These are phyloP conservation scores for Knoxdaviesia capensis DNA, from an alignment of 2,329 filamentous ascomycete genomes.

Conservation along the genomic window DNA sequence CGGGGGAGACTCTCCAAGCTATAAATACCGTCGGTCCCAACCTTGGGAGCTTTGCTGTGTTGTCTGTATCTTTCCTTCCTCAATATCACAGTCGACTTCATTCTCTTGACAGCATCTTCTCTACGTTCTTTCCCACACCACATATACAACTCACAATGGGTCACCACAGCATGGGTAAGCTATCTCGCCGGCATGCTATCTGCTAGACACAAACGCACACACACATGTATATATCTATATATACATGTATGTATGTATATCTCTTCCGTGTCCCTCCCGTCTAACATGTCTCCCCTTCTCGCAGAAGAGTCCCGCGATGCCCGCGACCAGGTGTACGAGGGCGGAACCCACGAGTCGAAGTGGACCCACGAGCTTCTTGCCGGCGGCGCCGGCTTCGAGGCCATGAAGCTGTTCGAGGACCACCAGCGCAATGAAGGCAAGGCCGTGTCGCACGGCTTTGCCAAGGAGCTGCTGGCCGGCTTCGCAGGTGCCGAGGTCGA, in stretches of 20 bases:
- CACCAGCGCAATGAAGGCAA: slow-evolving; percentile 46
- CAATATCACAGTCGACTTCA: too few species aligned
- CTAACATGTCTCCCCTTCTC: too few species aligned
- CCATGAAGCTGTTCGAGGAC: slow-evolving; percentile 65
- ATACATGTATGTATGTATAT: background rate
- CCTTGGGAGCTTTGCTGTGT: too few species aligned
- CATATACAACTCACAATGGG: too few species aligned
- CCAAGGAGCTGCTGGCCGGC: slow-evolving; percentile 58
- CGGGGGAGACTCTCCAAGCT: too few species aligned
- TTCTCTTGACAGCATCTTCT: too few species aligned
- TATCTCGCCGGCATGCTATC: too few species aligned
- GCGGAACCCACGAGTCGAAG: slow-evolving; percentile 32
- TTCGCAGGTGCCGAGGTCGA: slow-evolving; percentile 59
- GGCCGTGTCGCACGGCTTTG: slow-evolving; percentile 49
- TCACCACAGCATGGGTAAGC: too few species aligned
- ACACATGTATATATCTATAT: background rate
- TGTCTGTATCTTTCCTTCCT: too few species aligned
- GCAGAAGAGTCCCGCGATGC: background rate
- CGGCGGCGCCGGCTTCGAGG: slow-evolving; percentile 58
- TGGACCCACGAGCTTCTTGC: slow-evolving; percentile 51
- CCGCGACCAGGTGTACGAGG: slow-evolving; percentile 3
- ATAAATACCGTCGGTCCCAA: too few species aligned
- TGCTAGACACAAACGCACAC: too few species aligned
- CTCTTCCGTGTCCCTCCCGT: background rate
- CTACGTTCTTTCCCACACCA: too few species aligned